A percentile compares a stretch with the other conserved stretches of the same genome.
Evolutionary conservation across 2,329 filamentous ascomycete genomes (phyloP).

Genomic region (Pseudocercospora crystallina): DNA sequence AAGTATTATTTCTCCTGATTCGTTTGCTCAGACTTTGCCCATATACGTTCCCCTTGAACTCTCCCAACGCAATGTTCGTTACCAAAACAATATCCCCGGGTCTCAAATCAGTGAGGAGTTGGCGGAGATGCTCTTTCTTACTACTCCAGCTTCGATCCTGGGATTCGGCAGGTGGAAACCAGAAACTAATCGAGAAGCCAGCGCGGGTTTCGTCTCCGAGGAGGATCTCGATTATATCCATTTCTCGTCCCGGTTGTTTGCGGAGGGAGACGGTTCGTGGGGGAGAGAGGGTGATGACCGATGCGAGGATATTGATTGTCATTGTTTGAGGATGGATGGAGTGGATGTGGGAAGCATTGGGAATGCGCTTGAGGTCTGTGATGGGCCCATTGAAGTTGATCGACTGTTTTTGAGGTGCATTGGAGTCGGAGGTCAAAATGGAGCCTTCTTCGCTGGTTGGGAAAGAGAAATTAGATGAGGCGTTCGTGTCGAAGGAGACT

Average conservation of each 20-base stretch:
- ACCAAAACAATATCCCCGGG: slow-evolving; percentile 76
- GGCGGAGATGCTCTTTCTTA: slow-evolving; percentile 36
- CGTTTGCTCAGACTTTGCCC: slow-evolving; percentile 76
- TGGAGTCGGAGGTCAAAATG: slow-evolving; percentile 7
- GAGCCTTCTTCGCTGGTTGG: slow-evolving; percentile 18
- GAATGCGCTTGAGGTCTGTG: slow-evolving; percentile 68
- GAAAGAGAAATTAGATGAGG: slow-evolving; percentile 30
- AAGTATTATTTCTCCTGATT: slow-evolving; percentile 66
- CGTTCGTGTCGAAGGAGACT: slow-evolving; percentile 33
- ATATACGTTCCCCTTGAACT: slow-evolving; percentile 75
- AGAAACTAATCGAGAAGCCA: slow-evolving; percentile 81
- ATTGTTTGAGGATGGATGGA: slow-evolving; percentile 76
- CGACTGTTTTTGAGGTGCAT: slow-evolving; percentile 20
- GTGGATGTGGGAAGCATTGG: slow-evolving; percentile 63
- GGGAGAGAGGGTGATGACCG: slow-evolving; percentile 69
- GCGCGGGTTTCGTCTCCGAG: slow-evolving; percentile 83
- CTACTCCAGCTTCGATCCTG: slow-evolving; percentile 22
- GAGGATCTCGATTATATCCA: slow-evolving; percentile 72
- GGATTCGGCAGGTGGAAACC: slow-evolving; percentile 58
- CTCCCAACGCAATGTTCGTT: slow-evolving; percentile 73
- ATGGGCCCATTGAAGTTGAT: slow-evolving; percentile 49
- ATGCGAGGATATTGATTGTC: slow-evolving; percentile 78
- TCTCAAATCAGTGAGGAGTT: slow-evolving; percentile 52
- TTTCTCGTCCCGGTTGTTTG: slow-evolving; percentile 39
- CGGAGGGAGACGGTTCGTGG: slow-evolving; percentile 68